Percentiles rank a stretch among this genome's conserved stretches.
Evolutionary conservation across 257 asterid species (phyloP).

Genomic region (Prunella vulgaris): DNA sequence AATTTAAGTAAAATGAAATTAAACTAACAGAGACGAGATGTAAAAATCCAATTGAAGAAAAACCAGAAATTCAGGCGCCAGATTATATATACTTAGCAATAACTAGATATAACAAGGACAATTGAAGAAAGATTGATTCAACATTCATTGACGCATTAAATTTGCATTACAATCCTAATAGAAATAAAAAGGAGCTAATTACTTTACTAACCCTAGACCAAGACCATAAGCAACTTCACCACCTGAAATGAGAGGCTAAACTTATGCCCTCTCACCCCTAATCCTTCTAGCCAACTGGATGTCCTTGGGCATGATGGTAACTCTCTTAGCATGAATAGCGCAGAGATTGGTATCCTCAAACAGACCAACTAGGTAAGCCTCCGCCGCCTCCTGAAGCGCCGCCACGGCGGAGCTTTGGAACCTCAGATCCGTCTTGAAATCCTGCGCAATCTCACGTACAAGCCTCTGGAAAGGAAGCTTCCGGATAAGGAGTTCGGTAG

Average conservation of each 20-base stretch:
- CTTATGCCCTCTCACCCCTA: conserved; percentile 31
- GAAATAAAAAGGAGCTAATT: not conserved
- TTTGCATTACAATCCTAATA: not conserved
- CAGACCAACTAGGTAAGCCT: conserved; percentile 29
- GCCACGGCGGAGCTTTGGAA: conserved; percentile 33
- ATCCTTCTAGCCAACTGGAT: conserved; percentile 32
- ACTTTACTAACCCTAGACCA: not conserved
- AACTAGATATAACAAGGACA: not conserved
- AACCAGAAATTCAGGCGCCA: not conserved
- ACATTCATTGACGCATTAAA: not conserved
- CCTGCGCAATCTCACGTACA: conserved; percentile 37
- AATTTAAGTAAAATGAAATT: not conserved
- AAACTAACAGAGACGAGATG: too few relatives aligned
- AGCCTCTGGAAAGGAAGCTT: conserved; percentile 33
- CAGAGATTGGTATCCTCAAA: conserved; percentile 34
- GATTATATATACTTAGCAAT: not conserved
- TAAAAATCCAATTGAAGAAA: too few relatives aligned
- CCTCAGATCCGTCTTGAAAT: conserved; percentile 30
- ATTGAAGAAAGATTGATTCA: not conserved
- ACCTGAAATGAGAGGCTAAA: not conserved
- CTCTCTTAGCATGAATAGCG: conserved; percentile 28
- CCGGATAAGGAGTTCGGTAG: conserved; percentile 25
- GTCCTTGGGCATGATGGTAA: conserved; percentile 32
- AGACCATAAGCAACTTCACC: not conserved
- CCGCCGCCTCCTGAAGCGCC: conserved; percentile 37